Evolutionary conservation across 257 asterid species (phyloP).

Genomic region (Solanum bulbocastanum): DNA sequence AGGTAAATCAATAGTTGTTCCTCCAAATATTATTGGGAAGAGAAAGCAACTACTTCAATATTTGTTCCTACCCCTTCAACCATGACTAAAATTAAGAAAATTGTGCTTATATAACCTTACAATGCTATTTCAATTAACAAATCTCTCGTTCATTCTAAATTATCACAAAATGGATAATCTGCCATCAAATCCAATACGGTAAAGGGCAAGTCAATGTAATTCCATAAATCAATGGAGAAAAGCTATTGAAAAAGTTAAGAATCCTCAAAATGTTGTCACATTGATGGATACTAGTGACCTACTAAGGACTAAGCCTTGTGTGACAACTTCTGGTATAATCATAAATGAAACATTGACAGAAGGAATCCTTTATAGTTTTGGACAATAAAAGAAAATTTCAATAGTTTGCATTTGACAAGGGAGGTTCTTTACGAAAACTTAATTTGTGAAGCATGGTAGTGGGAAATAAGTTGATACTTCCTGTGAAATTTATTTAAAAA

Average conservation of each 20-base stretch:
- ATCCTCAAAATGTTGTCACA: neutral
- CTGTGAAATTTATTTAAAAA: neutral
- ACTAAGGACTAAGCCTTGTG: slow-evolving; percentile 7
- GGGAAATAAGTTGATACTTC: neutral
- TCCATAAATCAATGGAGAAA: neutral
- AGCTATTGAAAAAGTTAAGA: neutral
- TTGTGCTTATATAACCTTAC: neutral
- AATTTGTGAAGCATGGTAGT: slow-evolving; percentile 20
- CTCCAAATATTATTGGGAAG: neutral
- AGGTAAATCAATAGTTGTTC: neutral
- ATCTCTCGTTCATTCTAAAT: neutral
- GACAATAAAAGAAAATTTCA: neutral
- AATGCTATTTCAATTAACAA: neutral
- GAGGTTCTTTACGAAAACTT: slow-evolving; percentile 7
- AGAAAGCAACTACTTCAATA: neutral
- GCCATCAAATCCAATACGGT: neutral
- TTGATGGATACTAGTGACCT: neutral
- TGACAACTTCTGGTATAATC: neutral
- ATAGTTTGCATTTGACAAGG: slow-evolving; percentile 16
- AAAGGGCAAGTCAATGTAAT: neutral
- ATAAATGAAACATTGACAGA: neutral
- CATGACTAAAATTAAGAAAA: neutral
- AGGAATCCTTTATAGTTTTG: slow-evolving; percentile 8
- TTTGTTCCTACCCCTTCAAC: neutral
- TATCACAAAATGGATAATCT: neutral